A percentile compares a stretch with the other conserved stretches of the same genome.
Conservation (phyloP, 176 grass and related monocot genomes). For the Calamus simplicifolius region DNA sequence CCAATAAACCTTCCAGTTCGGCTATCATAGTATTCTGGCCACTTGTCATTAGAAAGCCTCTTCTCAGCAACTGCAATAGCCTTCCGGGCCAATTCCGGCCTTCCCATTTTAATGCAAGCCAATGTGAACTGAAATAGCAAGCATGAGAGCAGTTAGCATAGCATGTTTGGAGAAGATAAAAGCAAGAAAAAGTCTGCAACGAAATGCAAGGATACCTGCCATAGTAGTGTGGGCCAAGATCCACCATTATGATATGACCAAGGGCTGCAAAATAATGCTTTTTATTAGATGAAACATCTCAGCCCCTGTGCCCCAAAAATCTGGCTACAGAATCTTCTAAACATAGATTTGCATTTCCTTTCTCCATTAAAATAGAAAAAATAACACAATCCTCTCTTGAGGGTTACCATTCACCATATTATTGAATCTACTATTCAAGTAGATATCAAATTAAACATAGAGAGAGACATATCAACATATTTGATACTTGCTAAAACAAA, state of each 20-base stretch:
- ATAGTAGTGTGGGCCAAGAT: slow-evolving; percentile 95
- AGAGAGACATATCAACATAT: too few species aligned
- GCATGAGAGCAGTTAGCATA: slow-evolving; percentile 1
- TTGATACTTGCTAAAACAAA: too few species aligned
- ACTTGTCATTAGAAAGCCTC: slow-evolving; percentile 67
- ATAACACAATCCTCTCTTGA: too few species aligned
- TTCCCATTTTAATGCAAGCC: slow-evolving; percentile 96
- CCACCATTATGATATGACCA: slow-evolving; percentile 99
- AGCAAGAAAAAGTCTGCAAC: not conserved
- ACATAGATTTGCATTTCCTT: too few species aligned
- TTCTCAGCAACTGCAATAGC: slow-evolving; percentile 75
- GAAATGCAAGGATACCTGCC: slow-evolving; percentile 52
- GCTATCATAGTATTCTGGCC: slow-evolving; percentile 40
- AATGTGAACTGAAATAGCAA: slow-evolving; percentile 63
- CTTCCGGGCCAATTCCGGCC: slow-evolving; percentile 64
- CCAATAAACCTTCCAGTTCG: slow-evolving; percentile 4
- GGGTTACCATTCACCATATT: too few species aligned
- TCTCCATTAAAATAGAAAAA: too few species aligned
- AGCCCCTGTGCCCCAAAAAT: too few species aligned
- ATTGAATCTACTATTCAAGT: too few species aligned
- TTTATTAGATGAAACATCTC: slow-evolving; percentile 8
- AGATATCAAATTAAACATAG: too few species aligned
- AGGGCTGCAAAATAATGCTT: slow-evolving; percentile 50
- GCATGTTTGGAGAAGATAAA: too few species aligned
- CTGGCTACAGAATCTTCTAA: too few species aligned